These are phyloP conservation scores for Leptodermis oblonga DNA, from an alignment of 257 asterid genomes.

Conservation along the genomic window DNA sequence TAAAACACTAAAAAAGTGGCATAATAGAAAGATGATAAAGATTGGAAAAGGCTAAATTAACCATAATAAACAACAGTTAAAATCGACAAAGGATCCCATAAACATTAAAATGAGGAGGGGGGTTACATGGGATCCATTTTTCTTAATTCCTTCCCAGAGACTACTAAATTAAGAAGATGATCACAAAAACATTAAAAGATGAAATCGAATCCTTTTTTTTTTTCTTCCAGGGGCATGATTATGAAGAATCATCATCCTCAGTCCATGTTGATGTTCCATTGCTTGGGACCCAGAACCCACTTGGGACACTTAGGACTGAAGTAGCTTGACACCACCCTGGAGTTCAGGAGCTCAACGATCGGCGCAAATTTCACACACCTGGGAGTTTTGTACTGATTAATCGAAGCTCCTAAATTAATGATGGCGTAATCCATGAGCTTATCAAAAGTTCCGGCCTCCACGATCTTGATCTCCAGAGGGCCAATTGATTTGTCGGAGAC, in stretches of 20 bases:
- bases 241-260: no score
- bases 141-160: slow-evolving; percentile 6
- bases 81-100: slow-evolving; percentile 17
- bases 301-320: slow-evolving; percentile 88
- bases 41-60: slow-evolving; percentile 30
- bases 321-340: slow-evolving; percentile 49
- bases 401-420: slow-evolving; percentile 78
- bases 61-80: slow-evolving; percentile 34
- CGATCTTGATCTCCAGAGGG: slow-evolving; percentile 77
- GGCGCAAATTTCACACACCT: slow-evolving; percentile 80
- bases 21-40: no score
- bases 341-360: slow-evolving; percentile 64
- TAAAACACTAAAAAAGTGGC: no score
- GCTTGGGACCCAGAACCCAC: slow-evolving; percentile 62
- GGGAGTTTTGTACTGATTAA: slow-evolving; percentile 89
- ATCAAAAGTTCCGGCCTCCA: slow-evolving; percentile 73
- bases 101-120: slow-evolving; percentile 42
- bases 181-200: background rate
- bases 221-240: no score
- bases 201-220: no score
- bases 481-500: slow-evolving; percentile 68
- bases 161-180: background rate
- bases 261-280: slow-evolving; percentile 56
- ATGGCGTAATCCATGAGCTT: slow-evolving; percentile 94
- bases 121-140: background rate